These are phyloP conservation scores for Dactylella cylindrospora DNA, from an alignment of 2,329 filamentous ascomycete species.

Conservation along the genomic window DNA sequence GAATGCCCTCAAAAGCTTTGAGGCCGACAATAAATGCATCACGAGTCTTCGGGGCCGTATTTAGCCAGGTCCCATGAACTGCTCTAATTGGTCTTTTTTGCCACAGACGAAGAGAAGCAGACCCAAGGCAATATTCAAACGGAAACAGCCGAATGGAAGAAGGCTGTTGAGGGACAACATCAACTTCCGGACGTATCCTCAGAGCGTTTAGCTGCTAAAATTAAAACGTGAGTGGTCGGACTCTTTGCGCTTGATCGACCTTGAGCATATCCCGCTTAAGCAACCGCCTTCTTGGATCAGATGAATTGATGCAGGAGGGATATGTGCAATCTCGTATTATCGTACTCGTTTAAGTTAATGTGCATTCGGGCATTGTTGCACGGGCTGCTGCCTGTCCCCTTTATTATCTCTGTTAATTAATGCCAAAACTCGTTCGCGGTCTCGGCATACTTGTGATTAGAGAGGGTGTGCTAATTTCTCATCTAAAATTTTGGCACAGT, in stretches of 20 bases:
- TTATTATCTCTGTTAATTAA: conserved; percentile 9
- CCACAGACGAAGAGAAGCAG: conserved; percentile 14
- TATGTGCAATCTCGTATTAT: no score
- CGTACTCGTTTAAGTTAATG: conserved; percentile 5
- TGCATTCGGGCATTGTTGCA: conserved; percentile 8
- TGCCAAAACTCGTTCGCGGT: background rate
- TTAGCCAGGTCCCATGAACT: no score
- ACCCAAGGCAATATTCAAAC: conserved; percentile 10
- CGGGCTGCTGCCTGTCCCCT: conserved; percentile 9
- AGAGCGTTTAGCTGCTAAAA: conserved; percentile 26
- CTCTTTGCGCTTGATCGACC: conserved; percentile 13
- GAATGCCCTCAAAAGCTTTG: no score
- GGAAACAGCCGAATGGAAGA: conserved; percentile 24
- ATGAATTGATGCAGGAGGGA: conserved; percentile 15
- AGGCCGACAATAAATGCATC: no score
- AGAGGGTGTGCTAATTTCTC: conserved; percentile 32
- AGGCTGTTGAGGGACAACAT: conserved; percentile 14
- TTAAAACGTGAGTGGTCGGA: conserved; percentile 13
- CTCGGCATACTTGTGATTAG: no score
- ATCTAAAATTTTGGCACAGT: conserved; percentile 17
- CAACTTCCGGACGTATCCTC: conserved; percentile 31
- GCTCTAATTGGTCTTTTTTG: no score
- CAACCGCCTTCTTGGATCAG: conserved; percentile 11
- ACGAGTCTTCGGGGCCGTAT: no score
- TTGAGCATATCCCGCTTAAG: conserved; percentile 12